These are phyloP conservation scores for Fraxinus baroniana DNA, from an alignment of 305 asterid genomes.

Conservation along the genomic window DNA sequence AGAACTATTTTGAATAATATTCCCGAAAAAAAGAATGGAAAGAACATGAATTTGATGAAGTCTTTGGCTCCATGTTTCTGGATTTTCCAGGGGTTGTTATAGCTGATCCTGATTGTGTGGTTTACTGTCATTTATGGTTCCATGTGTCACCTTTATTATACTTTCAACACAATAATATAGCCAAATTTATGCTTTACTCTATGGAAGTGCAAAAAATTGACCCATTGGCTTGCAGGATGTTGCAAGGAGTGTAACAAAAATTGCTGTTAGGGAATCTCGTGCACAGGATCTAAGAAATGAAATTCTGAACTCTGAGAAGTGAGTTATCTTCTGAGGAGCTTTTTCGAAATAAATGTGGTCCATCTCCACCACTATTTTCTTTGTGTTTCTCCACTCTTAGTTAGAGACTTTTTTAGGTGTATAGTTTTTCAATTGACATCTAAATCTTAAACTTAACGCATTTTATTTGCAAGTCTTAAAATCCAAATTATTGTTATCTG, in stretches of 20 bases:
- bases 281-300: slow-evolving; percentile 91
- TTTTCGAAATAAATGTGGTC: background rate
- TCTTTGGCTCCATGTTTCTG: background rate
- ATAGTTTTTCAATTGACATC: background rate
- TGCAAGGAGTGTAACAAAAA: slow-evolving; percentile 78
- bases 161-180: background rate
- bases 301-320: slow-evolving; percentile 91
- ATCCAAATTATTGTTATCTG: slow-evolving; percentile 8
- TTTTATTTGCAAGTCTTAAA: background rate
- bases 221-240: slow-evolving; percentile 61
- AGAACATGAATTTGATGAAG: background rate
- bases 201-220: slow-evolving; percentile 14
- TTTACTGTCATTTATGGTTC: background rate
- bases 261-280: slow-evolving; percentile 78
- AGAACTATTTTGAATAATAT: background rate
- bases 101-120: background rate
- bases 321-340: slow-evolving; percentile 36
- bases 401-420: background rate
- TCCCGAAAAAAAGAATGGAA: background rate
- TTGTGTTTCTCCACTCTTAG: background rate
- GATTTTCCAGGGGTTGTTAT: background rate
- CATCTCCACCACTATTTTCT: slow-evolving; percentile 4
- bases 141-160: background rate
- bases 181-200: slow-evolving; percentile 7
- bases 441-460: background rate